Conservation (phyloP, 345 rosid species). For the Salix purpurea region DNA sequence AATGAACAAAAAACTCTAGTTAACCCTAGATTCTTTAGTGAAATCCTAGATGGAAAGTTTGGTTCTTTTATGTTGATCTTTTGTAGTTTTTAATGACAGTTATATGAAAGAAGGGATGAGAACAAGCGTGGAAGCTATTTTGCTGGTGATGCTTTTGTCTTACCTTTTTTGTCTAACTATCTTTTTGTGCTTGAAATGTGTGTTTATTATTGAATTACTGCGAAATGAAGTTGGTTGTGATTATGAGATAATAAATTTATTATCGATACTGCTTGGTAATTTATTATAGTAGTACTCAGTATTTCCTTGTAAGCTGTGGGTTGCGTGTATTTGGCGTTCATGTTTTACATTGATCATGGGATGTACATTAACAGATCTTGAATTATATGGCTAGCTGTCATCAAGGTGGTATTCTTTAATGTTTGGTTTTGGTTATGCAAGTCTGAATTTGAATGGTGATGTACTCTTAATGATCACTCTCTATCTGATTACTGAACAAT, state of each 20-base stretch:
- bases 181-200: neutral
- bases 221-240: neutral
- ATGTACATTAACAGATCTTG: neutral
- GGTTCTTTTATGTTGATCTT: slow-evolving; percentile 1
- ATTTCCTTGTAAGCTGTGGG: neutral
- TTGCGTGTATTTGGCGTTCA: neutral
- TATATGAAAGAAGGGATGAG: slow-evolving; percentile 98
- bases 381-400: neutral
- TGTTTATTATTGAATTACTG: neutral
- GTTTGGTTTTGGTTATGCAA: too few species aligned
- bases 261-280: too few species aligned
- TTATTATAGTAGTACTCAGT: neutral
- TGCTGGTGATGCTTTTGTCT: slow-evolving; percentile 52
- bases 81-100: slow-evolving; percentile 33
- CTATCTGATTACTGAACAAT: neutral
- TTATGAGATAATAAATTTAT: neutral
- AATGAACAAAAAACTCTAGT: neutral
- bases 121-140: slow-evolving; percentile 88
- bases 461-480: neutral
- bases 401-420: too few species aligned
- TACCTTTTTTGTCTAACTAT: neutral
- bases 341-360: neutral
- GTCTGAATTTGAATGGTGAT: neutral
- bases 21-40: neutral
- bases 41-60: neutral